These are phyloP conservation scores for Mucor plumbeus DNA, from an alignment of 371 early-diverging fungal species.

Conservation along the genomic window DNA sequence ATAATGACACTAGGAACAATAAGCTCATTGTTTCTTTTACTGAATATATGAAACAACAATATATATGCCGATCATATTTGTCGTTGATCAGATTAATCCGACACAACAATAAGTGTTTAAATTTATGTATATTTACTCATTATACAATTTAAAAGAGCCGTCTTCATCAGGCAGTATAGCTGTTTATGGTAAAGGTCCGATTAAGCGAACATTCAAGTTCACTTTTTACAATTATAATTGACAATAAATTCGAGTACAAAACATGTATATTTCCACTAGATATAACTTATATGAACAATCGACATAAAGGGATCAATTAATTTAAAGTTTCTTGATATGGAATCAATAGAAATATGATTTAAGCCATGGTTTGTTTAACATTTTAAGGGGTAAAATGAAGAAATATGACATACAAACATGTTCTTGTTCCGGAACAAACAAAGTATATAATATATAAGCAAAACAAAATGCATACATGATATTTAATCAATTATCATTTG, in stretches of 20 bases:
- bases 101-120: no score
- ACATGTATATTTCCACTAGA: neutral
- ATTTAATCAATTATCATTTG: no score
- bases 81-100: no score
- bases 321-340: neutral
- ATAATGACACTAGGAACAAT: no score
- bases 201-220: neutral
- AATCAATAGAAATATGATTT: no score
- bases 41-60: no score
- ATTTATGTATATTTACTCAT: no score
- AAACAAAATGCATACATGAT: no score
- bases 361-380: neutral
- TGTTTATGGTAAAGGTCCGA: neutral
- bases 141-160: no score
- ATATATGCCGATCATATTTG: no score
- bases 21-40: no score
- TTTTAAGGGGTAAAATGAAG: neutral
- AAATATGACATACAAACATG: neutral
- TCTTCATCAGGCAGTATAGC: no score
- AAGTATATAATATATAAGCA: neutral
- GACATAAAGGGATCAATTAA: neutral
- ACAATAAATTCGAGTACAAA: neutral
- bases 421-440: neutral
- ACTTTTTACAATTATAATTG: neutral
- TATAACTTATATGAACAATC: neutral